phyloP scores from a whole-genome alignment of 2,329 filamentous ascomycete genomes.

The Microdochium bolleyi region DNA sequence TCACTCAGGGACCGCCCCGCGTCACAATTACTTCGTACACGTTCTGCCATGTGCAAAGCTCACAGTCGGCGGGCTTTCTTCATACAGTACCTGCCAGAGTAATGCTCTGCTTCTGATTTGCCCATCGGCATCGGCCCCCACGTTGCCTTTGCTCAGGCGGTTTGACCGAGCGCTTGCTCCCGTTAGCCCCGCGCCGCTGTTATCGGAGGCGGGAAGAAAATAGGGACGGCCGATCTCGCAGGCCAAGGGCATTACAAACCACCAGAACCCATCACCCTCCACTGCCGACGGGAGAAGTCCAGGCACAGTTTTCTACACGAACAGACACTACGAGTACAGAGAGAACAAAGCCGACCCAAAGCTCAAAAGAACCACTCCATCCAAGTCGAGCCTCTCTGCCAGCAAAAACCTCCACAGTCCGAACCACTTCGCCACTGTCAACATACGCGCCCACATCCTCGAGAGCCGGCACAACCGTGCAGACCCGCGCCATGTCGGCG shows the following conservation, averaged over 20 bases:
- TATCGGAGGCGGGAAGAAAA: background rate
- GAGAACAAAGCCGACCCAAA: background rate
- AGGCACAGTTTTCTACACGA: too few relatives aligned
- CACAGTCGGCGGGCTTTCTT: background rate
- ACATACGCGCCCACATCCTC: too few relatives aligned
- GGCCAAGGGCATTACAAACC: constrained; percentile 1
- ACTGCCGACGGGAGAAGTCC: background rate
- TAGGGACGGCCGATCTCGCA: background rate
- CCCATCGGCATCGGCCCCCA: background rate
- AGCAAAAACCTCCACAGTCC: too few relatives aligned
- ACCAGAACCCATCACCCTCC: too few relatives aligned
- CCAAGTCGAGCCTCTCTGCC: too few relatives aligned
- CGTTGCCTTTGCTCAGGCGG: too few relatives aligned
- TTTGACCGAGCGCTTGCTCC: too few relatives aligned
- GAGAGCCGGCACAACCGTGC: background rate
- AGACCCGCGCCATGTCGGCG: constrained; percentile 68
- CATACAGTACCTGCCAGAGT: background rate
- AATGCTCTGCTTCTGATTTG: background rate
- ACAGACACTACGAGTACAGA: background rate
- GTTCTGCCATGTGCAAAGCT: background rate
- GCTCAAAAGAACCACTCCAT: background rate
- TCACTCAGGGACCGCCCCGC: background rate
- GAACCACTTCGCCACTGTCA: too few relatives aligned
- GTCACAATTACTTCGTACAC: background rate
- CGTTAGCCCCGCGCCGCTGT: background rate